A percentile compares a stretch with the other conserved stretches of the same genome.
phyloP scores from a whole-genome alignment of 805 yeast genomes.

The Teunomyces gatunensis region DNA sequence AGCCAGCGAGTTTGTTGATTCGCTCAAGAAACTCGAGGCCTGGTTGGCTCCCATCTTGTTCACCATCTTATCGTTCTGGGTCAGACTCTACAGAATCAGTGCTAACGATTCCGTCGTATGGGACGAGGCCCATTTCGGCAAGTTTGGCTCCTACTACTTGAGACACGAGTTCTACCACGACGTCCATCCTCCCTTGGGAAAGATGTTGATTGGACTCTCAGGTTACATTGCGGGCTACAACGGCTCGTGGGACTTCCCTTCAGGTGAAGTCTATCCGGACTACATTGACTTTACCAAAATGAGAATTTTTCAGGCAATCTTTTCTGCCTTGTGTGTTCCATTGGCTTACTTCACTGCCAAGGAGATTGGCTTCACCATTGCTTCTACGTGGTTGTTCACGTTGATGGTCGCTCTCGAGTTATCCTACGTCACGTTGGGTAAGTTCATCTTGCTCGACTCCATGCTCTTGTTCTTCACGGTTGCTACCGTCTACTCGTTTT shows the following conservation, averaged over 20 bases:
- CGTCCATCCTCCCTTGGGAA: slow-evolving; percentile 97
- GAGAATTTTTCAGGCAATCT: slow-evolving; percentile 84
- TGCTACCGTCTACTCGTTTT: slow-evolving; percentile 71
- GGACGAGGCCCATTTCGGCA: slow-evolving; percentile 98
- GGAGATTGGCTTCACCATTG: slow-evolving; percentile 67
- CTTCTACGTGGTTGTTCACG: slow-evolving; percentile 74
- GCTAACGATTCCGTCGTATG: slow-evolving; percentile 78
- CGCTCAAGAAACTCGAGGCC: slow-evolving; percentile 21
- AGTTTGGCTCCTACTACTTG: slow-evolving; percentile 89
- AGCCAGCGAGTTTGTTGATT: slow-evolving; percentile 24
- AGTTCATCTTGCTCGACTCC: slow-evolving; percentile 88
- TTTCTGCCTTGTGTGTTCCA: slow-evolving; percentile 83
- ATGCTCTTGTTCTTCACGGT: slow-evolving; percentile 87
- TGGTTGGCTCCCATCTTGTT: slow-evolving; percentile 34
- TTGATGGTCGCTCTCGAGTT: slow-evolving; percentile 79
- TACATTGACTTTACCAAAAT: slow-evolving; percentile 76
- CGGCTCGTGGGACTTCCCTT: slow-evolving; percentile 86
- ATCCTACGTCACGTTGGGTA: slow-evolving; percentile 80
- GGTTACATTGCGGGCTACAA: slow-evolving; percentile 85
- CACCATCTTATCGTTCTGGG: slow-evolving; percentile 36
- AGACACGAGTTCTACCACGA: slow-evolving; percentile 90
- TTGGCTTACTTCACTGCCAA: slow-evolving; percentile 80
- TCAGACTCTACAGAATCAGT: slow-evolving; percentile 75
- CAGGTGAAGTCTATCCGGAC: slow-evolving; percentile 75
- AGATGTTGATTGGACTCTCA: slow-evolving; percentile 84